Conservation (phyloP, 2,329 filamentous ascomycete genomes). For the Dothistroma pini region DNA sequence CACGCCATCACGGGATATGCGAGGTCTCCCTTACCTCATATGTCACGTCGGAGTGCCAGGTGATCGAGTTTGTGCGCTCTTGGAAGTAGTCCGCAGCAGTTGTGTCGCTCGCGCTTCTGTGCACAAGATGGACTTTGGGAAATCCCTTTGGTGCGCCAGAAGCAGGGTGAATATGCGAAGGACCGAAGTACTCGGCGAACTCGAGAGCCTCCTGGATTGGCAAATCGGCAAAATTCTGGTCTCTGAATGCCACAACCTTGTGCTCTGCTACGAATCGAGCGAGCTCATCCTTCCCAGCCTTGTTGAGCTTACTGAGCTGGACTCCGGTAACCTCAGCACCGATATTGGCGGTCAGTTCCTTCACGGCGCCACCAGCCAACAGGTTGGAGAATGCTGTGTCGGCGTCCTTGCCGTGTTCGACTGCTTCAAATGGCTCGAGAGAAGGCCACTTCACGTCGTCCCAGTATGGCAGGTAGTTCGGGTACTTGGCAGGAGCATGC, state of each 20-base stretch:
- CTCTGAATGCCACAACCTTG: conserved; percentile 74
- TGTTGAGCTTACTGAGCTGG: conserved; percentile 64
- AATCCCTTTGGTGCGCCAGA: conserved; percentile 69
- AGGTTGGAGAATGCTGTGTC: conserved; percentile 67
- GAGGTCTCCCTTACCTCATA: conserved; percentile 45
- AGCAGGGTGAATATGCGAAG: conserved; percentile 77
- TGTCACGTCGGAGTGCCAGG: conserved; percentile 85
- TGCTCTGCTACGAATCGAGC: conserved; percentile 71
- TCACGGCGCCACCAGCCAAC: conserved; percentile 50
- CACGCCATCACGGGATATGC: not conserved
- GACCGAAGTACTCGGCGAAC: conserved; percentile 72
- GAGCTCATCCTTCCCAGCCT: conserved; percentile 71
- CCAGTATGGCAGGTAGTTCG: conserved; percentile 54
- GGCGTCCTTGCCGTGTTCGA: conserved; percentile 72
- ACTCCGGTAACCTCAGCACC: conserved; percentile 69
- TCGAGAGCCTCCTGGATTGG: conserved; percentile 67
- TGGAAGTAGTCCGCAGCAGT: conserved; percentile 60
- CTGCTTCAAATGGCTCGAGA: conserved; percentile 65
- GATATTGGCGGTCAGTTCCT: conserved; percentile 67
- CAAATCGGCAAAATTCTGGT: conserved; percentile 64
- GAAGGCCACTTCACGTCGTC: conserved; percentile 53
- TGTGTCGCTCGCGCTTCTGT: conserved; percentile 64
- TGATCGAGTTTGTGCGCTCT: conserved; percentile 67
- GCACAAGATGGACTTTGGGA: conserved; percentile 74
- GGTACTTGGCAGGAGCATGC: conserved; percentile 55